Evolutionary conservation across 352 stramenopile species (phyloP).

Genomic region (Phytophthora syringae): DNA sequence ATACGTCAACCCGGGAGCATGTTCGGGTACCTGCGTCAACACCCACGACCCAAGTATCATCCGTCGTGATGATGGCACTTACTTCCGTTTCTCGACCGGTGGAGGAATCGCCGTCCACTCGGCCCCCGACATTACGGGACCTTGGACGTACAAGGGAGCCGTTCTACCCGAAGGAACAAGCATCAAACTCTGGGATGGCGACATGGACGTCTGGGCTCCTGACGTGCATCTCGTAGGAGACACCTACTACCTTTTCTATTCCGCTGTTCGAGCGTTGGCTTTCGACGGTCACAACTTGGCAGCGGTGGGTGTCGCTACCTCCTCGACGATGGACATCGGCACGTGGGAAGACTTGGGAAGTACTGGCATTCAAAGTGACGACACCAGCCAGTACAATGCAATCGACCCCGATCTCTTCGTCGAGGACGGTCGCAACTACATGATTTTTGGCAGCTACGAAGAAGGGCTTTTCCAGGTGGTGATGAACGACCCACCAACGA

Average conservation of each 20-base stretch:
- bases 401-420: slow-evolving; percentile 34
- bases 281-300: slow-evolving; percentile 31
- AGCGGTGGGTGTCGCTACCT: slow-evolving; percentile 23
- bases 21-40: slow-evolving; percentile 26
- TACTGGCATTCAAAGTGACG: slow-evolving; percentile 24
- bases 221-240: slow-evolving; percentile 31
- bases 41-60: slow-evolving; percentile 38
- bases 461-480: slow-evolving; percentile 21
- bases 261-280: slow-evolving; percentile 16
- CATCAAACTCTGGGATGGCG: slow-evolving; percentile 34
- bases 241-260: slow-evolving; percentile 40
- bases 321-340: slow-evolving; percentile 24
- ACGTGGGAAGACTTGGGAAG: slow-evolving; percentile 29
- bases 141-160: slow-evolving; percentile 31
- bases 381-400: slow-evolving; percentile 28
- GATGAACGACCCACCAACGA: slow-evolving; percentile 20
- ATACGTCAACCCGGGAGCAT: slow-evolving; percentile 19
- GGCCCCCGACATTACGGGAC: slow-evolving; percentile 16
- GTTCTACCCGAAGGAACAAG: slow-evolving; percentile 31
- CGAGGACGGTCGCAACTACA: slow-evolving; percentile 21
- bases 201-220: slow-evolving; percentile 28
- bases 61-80: slow-evolving; percentile 29
- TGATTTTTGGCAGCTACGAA: slow-evolving; percentile 35
- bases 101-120: slow-evolving; percentile 26
- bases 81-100: slow-evolving; percentile 39